Evolutionary conservation across 2,329 filamentous ascomycete genomes (phyloP), one percentile per base, ranked within the genome.

Genomic region (Ascocoryne sarcoides): DNA sequence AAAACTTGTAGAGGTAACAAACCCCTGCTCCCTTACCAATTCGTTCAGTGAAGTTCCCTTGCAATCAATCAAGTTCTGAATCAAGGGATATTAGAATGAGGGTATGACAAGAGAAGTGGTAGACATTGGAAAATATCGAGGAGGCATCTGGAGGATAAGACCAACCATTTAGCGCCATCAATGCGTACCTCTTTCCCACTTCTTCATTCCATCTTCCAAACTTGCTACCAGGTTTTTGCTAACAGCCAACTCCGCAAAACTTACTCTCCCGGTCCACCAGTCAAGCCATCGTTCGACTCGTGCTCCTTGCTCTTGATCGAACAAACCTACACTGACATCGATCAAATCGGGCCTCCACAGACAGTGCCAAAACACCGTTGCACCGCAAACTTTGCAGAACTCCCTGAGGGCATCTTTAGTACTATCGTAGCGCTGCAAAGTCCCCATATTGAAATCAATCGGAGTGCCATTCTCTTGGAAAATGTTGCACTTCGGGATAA

Each of bases 341-440:
- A 84, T 65, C 14, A 84, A 54, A 3, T 68, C 66, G 0, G 71
- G 66, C 29, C 77, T 63, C 44, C 64, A 62, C 3, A 65, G 60
- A 39, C 70, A 70, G 50, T 74, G 69, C 71, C 75, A 83, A 51
- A 82, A 83, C 3, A 78, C 66, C 0, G 70, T 77, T 1, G 81
- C 79, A 1, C 79, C 79, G 52, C 81, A 85, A 1, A 40, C 53
- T 2, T 60, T 58, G 54, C 80, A 85, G 52, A 82, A 84, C 32
- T 79, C 73, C 12, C 81, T 69, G 34, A 64, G 61, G 3, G 77
- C 69, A 0, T 66, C 69, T 0, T 62, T 55, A 0, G 69, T 76
- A 17, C 75, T 82, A 12, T 65, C 55, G 53, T 80, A 80, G 10
- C 54, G 62, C 37, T 65, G 66, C 41, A 79, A 57, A 1, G 69